A percentile compares a stretch with the other conserved stretches of the same genome.
Evolutionary conservation across 768 basidiomycete genomes (phyloP).

Genomic region (Cyclocybe cylindracea): DNA sequence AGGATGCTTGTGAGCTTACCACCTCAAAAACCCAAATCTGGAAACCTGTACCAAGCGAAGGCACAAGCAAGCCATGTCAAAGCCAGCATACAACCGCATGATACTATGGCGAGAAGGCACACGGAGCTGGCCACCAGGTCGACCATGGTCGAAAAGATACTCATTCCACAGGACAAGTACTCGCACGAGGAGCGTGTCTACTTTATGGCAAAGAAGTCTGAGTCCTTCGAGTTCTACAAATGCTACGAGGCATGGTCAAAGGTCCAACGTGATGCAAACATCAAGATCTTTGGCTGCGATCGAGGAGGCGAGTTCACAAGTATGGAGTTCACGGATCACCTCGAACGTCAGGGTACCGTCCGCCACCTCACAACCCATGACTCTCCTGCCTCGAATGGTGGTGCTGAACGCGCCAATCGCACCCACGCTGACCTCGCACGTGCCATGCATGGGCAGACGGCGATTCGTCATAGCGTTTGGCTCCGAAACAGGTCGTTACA

Average conservation of each 20-base stretch:
- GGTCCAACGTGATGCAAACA: conserved; percentile 19
- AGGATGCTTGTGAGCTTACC: too few species aligned
- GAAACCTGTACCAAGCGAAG: too few species aligned
- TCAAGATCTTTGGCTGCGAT: conserved; percentile 29
- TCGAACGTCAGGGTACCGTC: conserved; percentile 24
- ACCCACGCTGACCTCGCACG: conserved; percentile 21
- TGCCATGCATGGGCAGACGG: conserved; percentile 29
- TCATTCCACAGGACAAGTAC: conserved; percentile 20
- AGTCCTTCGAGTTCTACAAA: too few species aligned
- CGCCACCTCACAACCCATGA: conserved; percentile 33
- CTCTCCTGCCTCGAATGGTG: conserved; percentile 31
- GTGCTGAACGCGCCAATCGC: conserved; percentile 26
- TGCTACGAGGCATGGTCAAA: conserved; percentile 30
- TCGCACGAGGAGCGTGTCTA: conserved; percentile 9
- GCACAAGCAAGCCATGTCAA: too few species aligned
- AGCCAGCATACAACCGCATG: conserved; percentile 15
- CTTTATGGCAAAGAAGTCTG: too few species aligned
- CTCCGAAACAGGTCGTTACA: conserved; percentile 34
- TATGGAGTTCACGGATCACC: conserved; percentile 24
- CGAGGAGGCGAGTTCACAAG: conserved; percentile 30
- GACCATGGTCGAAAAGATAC: conserved; percentile 19
- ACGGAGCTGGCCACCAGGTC: conserved; percentile 14
- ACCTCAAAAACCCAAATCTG: too few species aligned
- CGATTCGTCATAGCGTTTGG: conserved; percentile 30
- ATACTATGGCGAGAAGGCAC: conserved; percentile 18